Evolutionary conservation across 768 basidiomycete species (phyloP).

Genomic region (Lactarius hatsudake): DNA sequence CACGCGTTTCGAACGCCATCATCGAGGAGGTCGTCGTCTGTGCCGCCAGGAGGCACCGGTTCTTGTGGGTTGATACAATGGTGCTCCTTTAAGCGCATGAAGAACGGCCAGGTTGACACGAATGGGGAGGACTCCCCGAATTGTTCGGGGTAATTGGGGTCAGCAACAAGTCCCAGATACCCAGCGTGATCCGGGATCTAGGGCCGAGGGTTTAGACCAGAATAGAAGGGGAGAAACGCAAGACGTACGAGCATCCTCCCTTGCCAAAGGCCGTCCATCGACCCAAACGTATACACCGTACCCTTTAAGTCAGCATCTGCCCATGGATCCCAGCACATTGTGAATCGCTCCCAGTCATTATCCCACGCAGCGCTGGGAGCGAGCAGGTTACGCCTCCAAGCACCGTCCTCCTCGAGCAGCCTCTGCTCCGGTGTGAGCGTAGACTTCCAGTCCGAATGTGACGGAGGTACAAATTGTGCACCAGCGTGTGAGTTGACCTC

Average conservation of each 20-base stretch:
- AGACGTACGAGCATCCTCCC: constrained; percentile 58
- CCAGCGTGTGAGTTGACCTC: constrained; percentile 50
- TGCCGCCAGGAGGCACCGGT: constrained; percentile 32
- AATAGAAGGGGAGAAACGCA: constrained; percentile 3
- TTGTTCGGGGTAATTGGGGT: constrained; percentile 28
- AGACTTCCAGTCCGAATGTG: constrained; percentile 32
- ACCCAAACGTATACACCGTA: constrained; percentile 47
- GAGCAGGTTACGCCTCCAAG: constrained; percentile 30
- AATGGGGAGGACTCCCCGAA: constrained; percentile 34
- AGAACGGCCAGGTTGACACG: constrained; percentile 50
- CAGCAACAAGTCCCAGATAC: constrained; percentile 34
- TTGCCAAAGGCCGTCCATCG: constrained; percentile 57
- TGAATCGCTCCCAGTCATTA: constrained; percentile 54
- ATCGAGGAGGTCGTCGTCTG: constrained; percentile 28
- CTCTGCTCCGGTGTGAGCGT: constrained; percentile 29
- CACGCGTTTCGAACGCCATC: constrained; percentile 45
- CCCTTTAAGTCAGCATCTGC: constrained; percentile 33
- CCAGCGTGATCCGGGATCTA: constrained; percentile 37
- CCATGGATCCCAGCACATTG: constrained; percentile 44
- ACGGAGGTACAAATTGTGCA: constrained; percentile 35
- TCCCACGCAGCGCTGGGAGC: constrained; percentile 50
- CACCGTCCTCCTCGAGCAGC: constrained; percentile 30
- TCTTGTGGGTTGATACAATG: constrained; percentile 44
- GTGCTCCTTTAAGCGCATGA: constrained; percentile 58
- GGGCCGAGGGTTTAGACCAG: constrained; percentile 11